Conservation (phyloP, 257 asterid species). For the Solanum phureja region DNA sequence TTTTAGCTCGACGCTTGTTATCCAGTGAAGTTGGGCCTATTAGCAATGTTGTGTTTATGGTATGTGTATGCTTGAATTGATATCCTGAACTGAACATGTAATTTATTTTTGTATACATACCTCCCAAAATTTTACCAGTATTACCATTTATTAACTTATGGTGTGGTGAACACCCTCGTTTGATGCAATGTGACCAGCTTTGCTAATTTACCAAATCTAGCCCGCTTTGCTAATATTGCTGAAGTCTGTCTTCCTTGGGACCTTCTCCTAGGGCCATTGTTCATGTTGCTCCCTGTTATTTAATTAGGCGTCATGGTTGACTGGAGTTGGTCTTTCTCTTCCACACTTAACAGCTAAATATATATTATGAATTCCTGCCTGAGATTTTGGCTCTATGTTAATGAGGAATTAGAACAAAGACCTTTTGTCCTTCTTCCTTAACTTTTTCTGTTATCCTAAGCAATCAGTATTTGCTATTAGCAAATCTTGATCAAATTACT, state of each 20-base stretch:
- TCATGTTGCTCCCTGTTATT: neutral
- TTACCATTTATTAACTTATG: neutral
- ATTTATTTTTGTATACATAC: neutral
- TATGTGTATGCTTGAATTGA: slow-evolving; percentile 7
- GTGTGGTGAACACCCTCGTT: neutral
- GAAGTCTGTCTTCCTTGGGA: neutral
- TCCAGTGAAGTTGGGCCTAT: slow-evolving; percentile 67
- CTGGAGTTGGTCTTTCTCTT: neutral
- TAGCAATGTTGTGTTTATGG: slow-evolving; percentile 95
- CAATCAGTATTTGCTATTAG: neutral
- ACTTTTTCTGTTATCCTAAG: neutral
- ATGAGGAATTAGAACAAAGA: neutral
- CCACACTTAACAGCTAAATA: neutral
- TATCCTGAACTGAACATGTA: neutral
- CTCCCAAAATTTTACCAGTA: neutral
- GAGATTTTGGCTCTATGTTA: neutral
- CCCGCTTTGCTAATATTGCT: neutral
- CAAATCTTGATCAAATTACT: neutral
- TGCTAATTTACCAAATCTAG: neutral
- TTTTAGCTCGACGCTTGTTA: slow-evolving; percentile 69
- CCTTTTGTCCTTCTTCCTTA: neutral
- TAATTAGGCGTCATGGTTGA: neutral
- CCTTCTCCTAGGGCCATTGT: neutral
- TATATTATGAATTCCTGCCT: neutral
- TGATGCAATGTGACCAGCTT: neutral